Conservation (phyloP, 2,329 filamentous ascomycete species). For the Fusarium keratoplasticum region DNA sequence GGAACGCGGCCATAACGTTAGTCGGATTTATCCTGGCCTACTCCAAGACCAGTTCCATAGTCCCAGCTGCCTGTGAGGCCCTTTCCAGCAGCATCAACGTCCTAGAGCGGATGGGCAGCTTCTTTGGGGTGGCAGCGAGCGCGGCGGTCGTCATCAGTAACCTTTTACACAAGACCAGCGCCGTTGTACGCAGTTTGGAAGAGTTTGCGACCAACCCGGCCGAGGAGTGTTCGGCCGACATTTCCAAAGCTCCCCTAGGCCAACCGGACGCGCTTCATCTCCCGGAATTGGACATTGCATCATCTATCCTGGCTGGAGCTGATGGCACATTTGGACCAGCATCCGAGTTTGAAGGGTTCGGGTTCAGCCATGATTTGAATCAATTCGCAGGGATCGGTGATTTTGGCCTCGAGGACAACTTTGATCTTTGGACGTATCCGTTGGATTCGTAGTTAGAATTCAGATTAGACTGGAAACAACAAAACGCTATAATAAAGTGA, state of each 20-base stretch:
- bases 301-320: background rate
- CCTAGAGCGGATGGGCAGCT: slow-evolving; percentile 1
- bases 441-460: background rate
- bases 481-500: background rate
- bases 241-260: background rate
- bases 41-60: background rate
- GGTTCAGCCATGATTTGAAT: background rate
- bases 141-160: background rate
- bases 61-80: background rate
- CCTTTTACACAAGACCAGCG: background rate
- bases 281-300: background rate
- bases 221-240: background rate
- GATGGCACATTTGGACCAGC: background rate
- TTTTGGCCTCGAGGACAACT: background rate
- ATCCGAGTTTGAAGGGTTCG: background rate
- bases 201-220: background rate
- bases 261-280: background rate
- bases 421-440: background rate
- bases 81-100: background rate
- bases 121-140: slow-evolving; percentile 6
- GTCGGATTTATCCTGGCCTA: slow-evolving; percentile 44
- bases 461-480: background rate
- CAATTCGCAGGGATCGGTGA: background rate
- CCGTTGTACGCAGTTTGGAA: background rate
- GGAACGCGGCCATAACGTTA: slow-evolving; percentile 41